Base-by-base conservation (phyloP, 345 rosid genomes). In the Xanthoceras sorbifolium region DNA sequence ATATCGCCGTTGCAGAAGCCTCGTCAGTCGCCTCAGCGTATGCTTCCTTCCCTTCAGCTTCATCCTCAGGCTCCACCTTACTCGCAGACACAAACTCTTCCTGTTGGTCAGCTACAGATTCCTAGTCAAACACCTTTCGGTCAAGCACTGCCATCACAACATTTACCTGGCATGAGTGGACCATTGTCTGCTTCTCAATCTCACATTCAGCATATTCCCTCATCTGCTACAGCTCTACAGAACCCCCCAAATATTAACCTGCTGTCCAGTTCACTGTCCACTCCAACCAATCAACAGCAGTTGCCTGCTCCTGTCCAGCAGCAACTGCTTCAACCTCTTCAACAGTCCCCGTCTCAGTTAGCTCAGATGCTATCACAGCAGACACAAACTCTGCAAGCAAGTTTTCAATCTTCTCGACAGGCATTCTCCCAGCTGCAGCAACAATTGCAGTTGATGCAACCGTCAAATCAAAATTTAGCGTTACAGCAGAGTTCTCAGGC, bases 351-450 rank as follows among this genome's bases (percentile, higher is more conserved):
- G 61, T 93, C 99, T 69, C 91, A 86, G 77, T 83, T 96, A 79
- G 98, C 98, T 77, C 97, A 92, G 85, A 90, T 91, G 91, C 70
- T 96, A 81, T 93, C 95, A 23, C 95, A 91, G 79, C 99, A 96
- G 81, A 91, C 92, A 5, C 98, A 96, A 82, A 84, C 86, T 76
- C 86, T 93, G 74, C 97, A 89, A 83, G 99, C 99, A 57, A 93
- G 89, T 78, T 86, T 91, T 82, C 98, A 92, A 69, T 92, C 99
- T 36, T 93, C 99, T 76, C 97, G 91, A 89, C 97, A 96, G 76
- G 91, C 95, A 48, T 90, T 96, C 85, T 93, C 99, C 68, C 94
- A 93, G 84, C 86, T 96, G 82, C 99, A 90, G 84, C 99, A 96
- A 78, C 94, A 93, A 78, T 75, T 91, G 73, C 97, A 92, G 87